phyloP scores from a whole-genome alignment of 1,284 basidiomycete species.

The Athelia psychrophila region DNA sequence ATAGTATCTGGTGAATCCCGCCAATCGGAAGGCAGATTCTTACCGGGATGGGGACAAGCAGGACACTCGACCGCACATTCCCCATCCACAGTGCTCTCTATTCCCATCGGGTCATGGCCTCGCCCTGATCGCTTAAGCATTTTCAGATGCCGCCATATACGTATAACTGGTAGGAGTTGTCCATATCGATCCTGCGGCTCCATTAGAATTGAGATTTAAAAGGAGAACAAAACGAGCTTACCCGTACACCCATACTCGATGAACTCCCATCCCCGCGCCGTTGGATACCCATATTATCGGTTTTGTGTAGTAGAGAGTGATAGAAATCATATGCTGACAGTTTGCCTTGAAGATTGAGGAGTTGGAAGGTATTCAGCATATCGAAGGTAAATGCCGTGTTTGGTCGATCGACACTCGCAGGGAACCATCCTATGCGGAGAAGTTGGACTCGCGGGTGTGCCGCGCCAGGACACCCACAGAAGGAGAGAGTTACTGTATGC shows the following conservation, averaged over 20 bases:
- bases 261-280: no score
- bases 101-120: background rate
- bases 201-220: background rate
- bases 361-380: background rate
- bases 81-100: background rate
- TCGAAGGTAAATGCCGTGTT: background rate
- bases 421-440: background rate
- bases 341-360: slow-evolving; percentile 1
- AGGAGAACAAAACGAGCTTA: no score
- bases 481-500: background rate
- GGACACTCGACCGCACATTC: background rate
- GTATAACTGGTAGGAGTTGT: background rate
- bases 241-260: no score
- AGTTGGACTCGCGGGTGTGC: background rate
- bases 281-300: background rate
- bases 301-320: background rate
- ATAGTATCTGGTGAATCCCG: background rate
- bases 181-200: background rate
- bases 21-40: background rate
- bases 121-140: background rate
- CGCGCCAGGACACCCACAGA: background rate
- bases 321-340: slow-evolving; percentile 1
- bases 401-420: background rate
- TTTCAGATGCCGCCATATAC: background rate
- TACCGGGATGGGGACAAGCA: background rate